Percentiles rank a stretch among this genome's conserved stretches.
These are phyloP conservation scores for Plasmodium sp. DNA, from an alignment of 169 alveolate genomes.

Conservation along the genomic window DNA sequence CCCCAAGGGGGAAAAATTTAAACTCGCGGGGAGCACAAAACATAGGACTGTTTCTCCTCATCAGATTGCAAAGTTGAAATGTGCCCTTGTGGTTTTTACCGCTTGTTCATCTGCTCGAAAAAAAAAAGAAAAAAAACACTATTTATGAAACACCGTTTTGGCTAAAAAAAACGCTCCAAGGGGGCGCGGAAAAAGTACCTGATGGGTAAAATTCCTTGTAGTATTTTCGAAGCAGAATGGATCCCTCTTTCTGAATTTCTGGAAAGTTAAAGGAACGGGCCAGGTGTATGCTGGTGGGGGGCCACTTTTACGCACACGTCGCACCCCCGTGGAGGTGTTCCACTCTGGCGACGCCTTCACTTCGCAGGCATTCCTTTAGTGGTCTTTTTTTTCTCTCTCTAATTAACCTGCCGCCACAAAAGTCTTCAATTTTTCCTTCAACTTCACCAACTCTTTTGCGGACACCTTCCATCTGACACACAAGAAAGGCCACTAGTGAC, in stretches of 20 bases:
- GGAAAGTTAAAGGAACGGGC: neutral
- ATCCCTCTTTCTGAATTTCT: slow-evolving; percentile 72
- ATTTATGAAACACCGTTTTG: neutral
- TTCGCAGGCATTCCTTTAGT: neutral
- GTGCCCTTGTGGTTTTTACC: neutral
- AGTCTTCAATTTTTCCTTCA: slow-evolving; percentile 64
- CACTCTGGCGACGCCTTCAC: neutral
- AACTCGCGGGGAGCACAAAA: neutral
- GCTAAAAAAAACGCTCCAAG: neutral
- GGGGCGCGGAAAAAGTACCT: slow-evolving; percentile 8
- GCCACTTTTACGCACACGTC: neutral
- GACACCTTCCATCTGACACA: slow-evolving; percentile 73
- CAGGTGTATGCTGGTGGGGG: neutral
- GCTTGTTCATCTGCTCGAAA: slow-evolving; percentile 43
- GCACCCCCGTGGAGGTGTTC: neutral
- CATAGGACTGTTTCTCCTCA: neutral
- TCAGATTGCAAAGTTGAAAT: neutral
- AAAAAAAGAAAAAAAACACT: neutral
- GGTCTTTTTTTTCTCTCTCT: neutral
- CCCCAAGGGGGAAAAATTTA: neutral
- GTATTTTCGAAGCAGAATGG: slow-evolving; percentile 59
- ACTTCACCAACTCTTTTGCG: slow-evolving; percentile 47
- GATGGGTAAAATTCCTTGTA: slow-evolving; percentile 42
- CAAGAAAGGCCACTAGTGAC: neutral
- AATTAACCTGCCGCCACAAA: slow-evolving; percentile 68